Evolutionary conservation across 2,329 filamentous ascomycete genomes (phyloP), one percentile per base, ranked within the genome.

Genomic region (Fusarium sp.): DNA sequence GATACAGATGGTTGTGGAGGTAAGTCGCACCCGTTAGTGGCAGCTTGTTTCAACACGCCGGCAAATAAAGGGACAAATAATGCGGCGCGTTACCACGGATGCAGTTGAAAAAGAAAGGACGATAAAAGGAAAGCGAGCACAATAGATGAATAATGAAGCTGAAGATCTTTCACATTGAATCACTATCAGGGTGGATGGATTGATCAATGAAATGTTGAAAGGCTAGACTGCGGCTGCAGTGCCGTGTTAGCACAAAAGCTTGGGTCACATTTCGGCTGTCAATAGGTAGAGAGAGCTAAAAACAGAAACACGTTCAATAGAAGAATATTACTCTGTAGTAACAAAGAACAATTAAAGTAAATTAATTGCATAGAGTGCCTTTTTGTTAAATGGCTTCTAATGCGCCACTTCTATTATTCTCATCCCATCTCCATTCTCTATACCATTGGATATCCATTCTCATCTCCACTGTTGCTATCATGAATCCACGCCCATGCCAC

Each of bases 391-490:
- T 28, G 17, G 28, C 24, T 36, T 51, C 6, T 10, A 38, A 36
- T 26, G 24, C 51, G 31, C 42, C 55, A 44, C 22, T 41, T 39
- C 26, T 7, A 26, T 69, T 60, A 20, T 68, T 51, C 42, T 48
- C 49, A 36, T 36, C 24, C 20, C 45, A 38, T 57, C n/a, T 35
- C 52, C 47, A 49, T 48, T 38, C 24, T 31, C 24, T 28, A 41
- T 52, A 52, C 6, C n/a, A 26, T 36, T 36, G 4, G 49, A 52
- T 35, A 36, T 36, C 17, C 31, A 57, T 35, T 35, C 15, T 54
- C 42, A 44, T 63, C 42, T 45, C 57, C 57, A 64, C 65, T 56
- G 49, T 20, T 38, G 44, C 33, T 55, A 68, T 70, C 61, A 70
- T 55, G 18, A 51, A 70, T 52, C 51, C 61, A 69, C 59, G 60